These are phyloP conservation scores for Glycyrrhiza uralensis DNA, from an alignment of 306 rosid genomes.

Conservation along the genomic window DNA sequence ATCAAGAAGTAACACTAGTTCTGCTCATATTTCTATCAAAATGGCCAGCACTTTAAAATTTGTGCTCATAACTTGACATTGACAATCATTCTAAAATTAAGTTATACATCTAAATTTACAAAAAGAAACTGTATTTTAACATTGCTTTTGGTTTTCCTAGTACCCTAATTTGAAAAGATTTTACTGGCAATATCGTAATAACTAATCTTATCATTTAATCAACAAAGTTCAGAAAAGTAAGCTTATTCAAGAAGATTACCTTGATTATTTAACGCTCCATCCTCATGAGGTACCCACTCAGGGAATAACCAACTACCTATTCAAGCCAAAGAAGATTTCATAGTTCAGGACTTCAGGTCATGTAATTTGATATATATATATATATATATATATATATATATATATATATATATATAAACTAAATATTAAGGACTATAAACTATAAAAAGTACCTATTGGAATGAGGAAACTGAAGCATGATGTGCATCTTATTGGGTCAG, in stretches of 20 bases:
- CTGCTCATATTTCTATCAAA: too few species aligned
- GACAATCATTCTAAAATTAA: background rate
- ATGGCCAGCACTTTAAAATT: too few species aligned
- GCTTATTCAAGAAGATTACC: conserved; percentile 35
- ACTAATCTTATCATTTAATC: background rate
- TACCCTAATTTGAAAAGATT: background rate
- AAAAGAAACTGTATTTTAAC: background rate
- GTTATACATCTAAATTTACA: background rate
- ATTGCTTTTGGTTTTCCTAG: background rate
- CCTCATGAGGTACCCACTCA: background rate
- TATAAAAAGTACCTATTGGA: conserved; percentile 39
- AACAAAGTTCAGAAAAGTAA: background rate
- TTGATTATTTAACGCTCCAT: background rate
- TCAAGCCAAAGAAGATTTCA: background rate
- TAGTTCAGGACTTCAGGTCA: background rate
- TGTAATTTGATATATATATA: too few species aligned
- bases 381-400: too few species aligned
- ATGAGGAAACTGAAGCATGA: conserved; percentile 71
- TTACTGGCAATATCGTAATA: too few species aligned
- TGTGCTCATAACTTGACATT: too few species aligned
- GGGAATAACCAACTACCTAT: conserved; percentile 54
- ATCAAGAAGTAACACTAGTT: too few species aligned
- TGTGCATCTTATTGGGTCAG: conserved; percentile 42
- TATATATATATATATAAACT: background rate
- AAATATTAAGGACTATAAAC: background rate